Evolutionary conservation across 2,329 filamentous ascomycete species (phyloP).

Genomic region (Aspergillus intermedius): DNA sequence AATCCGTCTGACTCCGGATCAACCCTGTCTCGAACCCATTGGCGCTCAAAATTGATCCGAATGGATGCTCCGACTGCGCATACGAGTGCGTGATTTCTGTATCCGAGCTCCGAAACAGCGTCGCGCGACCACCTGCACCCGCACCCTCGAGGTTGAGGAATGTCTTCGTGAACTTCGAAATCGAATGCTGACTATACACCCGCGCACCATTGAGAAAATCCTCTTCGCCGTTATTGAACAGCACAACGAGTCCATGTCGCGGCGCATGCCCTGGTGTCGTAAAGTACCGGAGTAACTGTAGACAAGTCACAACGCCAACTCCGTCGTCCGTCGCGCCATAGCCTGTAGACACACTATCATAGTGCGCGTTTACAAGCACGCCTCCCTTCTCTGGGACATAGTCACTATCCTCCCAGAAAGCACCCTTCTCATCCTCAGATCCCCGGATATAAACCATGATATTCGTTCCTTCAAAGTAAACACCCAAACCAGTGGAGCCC

Average conservation of each 20-base stretch:
- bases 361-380: constrained; percentile 90
- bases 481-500: constrained; percentile 36
- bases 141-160: constrained; percentile 95
- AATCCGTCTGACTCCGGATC: constrained; percentile 84
- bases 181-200: constrained; percentile 75
- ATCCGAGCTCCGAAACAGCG: constrained; percentile 82
- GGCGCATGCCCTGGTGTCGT: constrained; percentile 65
- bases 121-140: constrained; percentile 81
- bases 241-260: constrained; percentile 69
- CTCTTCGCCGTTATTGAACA: constrained; percentile 95
- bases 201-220: constrained; percentile 82
- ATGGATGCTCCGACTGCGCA: constrained; percentile 63
- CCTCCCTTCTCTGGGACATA: constrained; percentile 55
- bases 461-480: constrained; percentile 91
- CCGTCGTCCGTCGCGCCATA: constrained; percentile 94
- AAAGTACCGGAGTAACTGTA: constrained; percentile 84
- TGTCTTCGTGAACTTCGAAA: constrained; percentile 72
- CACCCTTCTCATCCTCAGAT: constrained; percentile 61
- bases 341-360: constrained; percentile 86
- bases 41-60: constrained; percentile 71
- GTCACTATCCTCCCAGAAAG: constrained; percentile 61
- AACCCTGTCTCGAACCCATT: constrained; percentile 77
- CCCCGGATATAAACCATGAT: constrained; percentile 88
- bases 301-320: constrained; percentile 75
- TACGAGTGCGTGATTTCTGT: constrained; percentile 79